phyloP scores from a whole-genome alignment of 225 moss, liverwort and hornwort genomes.

The Pleurozium schreberi region DNA sequence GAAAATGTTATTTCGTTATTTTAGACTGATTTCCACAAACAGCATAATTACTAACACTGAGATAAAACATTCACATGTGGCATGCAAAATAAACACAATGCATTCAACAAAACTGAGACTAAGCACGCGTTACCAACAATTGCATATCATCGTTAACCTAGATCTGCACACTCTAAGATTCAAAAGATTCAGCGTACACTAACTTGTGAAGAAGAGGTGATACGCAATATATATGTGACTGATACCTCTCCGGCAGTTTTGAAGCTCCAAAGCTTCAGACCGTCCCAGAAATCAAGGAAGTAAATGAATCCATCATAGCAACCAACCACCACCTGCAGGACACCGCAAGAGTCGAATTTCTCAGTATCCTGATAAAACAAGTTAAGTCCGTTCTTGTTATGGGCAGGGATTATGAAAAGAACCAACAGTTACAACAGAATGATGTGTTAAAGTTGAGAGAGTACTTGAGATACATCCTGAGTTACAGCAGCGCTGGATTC shows the following conservation, averaged over 20 bases:
- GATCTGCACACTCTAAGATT: neutral
- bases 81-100: neutral
- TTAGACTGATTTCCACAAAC: neutral
- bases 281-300: slow-evolving; percentile 21
- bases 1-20: neutral
- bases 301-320: slow-evolving; percentile 44
- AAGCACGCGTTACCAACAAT: neutral
- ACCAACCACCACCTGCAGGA: slow-evolving; percentile 31
- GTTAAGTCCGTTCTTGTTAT: neutral
- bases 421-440: neutral
- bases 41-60: neutral
- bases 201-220: neutral
- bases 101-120: neutral
- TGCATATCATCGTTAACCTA: neutral
- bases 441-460: neutral
- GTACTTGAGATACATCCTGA: slow-evolving; percentile 23
- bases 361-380: neutral
- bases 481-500: slow-evolving; percentile 1
- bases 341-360: neutral
- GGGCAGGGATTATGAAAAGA: neutral
- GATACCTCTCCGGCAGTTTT: slow-evolving; percentile 34
- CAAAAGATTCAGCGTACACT: neutral
- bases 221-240: neutral
- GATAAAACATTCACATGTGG: neutral
- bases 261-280: slow-evolving; percentile 28